A percentile compares a stretch with the other conserved stretches of the same genome.
phyloP scores from a whole-genome alignment of 2,329 filamentous ascomycete species.

The Myriosclerotinia scirpicola region DNA sequence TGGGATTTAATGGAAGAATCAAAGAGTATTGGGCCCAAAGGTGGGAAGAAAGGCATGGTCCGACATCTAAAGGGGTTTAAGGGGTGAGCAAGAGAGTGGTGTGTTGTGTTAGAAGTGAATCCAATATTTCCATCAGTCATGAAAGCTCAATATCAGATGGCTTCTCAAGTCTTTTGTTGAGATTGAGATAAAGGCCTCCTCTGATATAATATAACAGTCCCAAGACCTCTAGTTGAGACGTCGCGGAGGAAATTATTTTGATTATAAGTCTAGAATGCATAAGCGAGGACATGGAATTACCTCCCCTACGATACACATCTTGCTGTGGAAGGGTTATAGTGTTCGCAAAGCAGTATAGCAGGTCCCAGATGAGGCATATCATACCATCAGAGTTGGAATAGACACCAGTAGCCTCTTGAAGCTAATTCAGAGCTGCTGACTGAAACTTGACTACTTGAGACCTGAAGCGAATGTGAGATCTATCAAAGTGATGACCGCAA shows the following conservation, averaged over 20 bases:
- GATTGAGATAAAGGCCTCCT: not conserved
- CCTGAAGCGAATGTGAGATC: not conserved
- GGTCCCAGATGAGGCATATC: not conserved
- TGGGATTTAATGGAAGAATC: not conserved
- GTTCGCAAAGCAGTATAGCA: too few relatives aligned
- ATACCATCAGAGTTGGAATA: not conserved
- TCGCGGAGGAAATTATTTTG: not conserved
- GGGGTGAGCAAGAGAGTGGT: not conserved
- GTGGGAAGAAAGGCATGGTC: not conserved
- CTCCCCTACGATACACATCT: not conserved
- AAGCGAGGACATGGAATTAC: not conserved
- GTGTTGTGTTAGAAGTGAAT: constrained; percentile 12
- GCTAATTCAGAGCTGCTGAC: not conserved
- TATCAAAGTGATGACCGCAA: not conserved
- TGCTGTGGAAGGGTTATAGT: too few relatives aligned
- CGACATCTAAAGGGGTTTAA: not conserved
- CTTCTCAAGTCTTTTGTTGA: too few relatives aligned
- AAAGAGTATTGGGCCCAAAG: not conserved
- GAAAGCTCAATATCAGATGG: not conserved
- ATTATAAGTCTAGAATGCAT: not conserved
- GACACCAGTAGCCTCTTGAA: not conserved
- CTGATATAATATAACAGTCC: not conserved
- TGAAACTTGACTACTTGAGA: not conserved
- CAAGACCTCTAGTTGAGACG: not conserved
- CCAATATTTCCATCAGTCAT: not conserved